Evolutionary conservation across 225 moss, liverwort and hornwort species (phyloP).

Genomic region (Asterella californica): DNA sequence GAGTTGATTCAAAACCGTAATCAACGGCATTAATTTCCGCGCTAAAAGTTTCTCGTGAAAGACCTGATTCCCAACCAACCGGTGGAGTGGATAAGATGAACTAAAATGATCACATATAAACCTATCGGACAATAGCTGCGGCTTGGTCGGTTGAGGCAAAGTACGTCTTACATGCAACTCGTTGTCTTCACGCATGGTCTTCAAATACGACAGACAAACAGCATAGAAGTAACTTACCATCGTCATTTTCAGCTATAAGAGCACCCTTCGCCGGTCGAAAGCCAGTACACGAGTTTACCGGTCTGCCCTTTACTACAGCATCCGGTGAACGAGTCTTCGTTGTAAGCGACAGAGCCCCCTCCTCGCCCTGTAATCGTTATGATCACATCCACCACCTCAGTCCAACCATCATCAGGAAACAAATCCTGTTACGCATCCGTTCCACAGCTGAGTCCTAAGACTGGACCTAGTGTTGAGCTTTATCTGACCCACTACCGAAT

Average conservation of each 20-base stretch:
- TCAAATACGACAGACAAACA: neutral
- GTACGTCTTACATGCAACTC: neutral
- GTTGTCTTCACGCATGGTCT: neutral
- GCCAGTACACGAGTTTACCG: constrained; percentile 67
- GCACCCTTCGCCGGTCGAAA: constrained; percentile 55
- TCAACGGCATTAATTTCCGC: constrained; percentile 56
- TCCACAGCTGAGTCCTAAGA: neutral
- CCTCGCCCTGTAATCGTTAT: constrained; percentile 58
- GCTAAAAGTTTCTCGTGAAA: constrained; percentile 61
- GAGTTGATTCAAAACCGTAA: constrained; percentile 63
- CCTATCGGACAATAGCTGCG: neutral
- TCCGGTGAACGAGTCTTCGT: constrained; percentile 58
- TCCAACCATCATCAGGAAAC: neutral
- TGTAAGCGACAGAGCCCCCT: constrained; percentile 77
- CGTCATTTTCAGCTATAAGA: constrained; percentile 37
- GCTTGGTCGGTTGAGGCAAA: neutral
- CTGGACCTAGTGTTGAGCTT: neutral
- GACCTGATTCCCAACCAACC: constrained; percentile 36
- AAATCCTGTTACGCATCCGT: neutral
- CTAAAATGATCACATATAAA: neutral
- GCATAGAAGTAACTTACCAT: constrained; percentile 39
- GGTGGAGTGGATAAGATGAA: neutral
- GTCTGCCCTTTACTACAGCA: constrained; percentile 63
- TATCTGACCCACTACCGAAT: too few species aligned
- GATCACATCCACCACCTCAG: neutral